These are phyloP conservation scores for Leptodontidium sp. DNA, from an alignment of 2,329 filamentous ascomycete genomes.

Conservation along the genomic window DNA sequence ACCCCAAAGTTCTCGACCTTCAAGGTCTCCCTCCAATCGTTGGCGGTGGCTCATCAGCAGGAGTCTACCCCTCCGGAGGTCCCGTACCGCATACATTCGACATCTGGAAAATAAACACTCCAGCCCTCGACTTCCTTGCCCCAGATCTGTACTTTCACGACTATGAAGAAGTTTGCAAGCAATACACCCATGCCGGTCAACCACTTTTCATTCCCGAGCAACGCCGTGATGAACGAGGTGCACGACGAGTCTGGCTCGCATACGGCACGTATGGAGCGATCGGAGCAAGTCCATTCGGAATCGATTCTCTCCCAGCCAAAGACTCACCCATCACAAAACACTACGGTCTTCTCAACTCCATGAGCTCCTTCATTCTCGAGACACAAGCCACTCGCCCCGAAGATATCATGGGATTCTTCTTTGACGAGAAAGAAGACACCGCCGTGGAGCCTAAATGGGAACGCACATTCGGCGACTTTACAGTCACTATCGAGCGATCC, in stretches of 20 bases:
- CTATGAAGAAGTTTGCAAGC: slow-evolving; percentile 53
- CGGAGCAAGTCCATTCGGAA: slow-evolving; percentile 52
- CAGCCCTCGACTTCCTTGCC: slow-evolving; percentile 54
- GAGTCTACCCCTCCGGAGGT: slow-evolving; percentile 51
- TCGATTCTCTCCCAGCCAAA: slow-evolving; percentile 44
- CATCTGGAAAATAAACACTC: slow-evolving; percentile 51
- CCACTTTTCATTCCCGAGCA: slow-evolving; percentile 62
- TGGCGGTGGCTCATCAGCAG: slow-evolving; percentile 48
- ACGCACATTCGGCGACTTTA: slow-evolving; percentile 43
- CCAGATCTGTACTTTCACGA: slow-evolving; percentile 60
- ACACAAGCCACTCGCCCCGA: slow-evolving; percentile 42
- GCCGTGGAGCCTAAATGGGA: slow-evolving; percentile 23
- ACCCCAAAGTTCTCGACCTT: slow-evolving; percentile 42
- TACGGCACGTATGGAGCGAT: slow-evolving; percentile 52
- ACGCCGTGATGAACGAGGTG: slow-evolving; percentile 56
- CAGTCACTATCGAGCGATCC: slow-evolving; percentile 49
- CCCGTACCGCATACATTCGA: slow-evolving; percentile 48
- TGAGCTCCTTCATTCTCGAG: slow-evolving; percentile 42
- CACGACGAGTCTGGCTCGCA: slow-evolving; percentile 53
- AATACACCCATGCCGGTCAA: slow-evolving; percentile 53
- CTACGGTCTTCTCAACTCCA: slow-evolving; percentile 45
- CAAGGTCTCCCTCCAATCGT: slow-evolving; percentile 46
- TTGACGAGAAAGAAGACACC: slow-evolving; percentile 45
- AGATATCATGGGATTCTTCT: slow-evolving; percentile 51
- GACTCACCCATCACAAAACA: slow-evolving; percentile 33